A percentile compares a stretch with the other conserved stretches of the same genome.
Evolutionary conservation across 306 rosid genomes (phyloP).

Genomic region (Vigna mungo): DNA sequence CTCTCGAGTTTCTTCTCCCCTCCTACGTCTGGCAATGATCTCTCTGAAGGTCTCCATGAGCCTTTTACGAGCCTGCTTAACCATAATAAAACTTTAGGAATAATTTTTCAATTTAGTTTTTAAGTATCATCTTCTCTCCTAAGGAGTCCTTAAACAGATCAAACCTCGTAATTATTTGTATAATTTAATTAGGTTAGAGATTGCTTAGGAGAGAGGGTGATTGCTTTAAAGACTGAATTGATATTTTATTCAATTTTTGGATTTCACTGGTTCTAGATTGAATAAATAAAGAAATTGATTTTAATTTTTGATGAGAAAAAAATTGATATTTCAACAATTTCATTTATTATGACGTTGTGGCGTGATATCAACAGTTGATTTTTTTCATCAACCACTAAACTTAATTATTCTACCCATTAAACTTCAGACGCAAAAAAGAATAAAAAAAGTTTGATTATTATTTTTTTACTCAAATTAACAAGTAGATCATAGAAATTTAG

Average conservation of each 20-base stretch:
- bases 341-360: neutral
- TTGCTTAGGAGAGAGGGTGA: too few species aligned
- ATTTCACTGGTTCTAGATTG: neutral
- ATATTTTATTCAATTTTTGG: neutral
- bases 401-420: neutral
- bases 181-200: too few species aligned
- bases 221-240: too few species aligned
- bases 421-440: neutral
- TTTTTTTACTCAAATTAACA: too few species aligned
- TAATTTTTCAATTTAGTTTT: too few species aligned
- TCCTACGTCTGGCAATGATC: conserved; percentile 59
- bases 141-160: too few species aligned
- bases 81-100: neutral
- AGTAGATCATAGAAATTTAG: too few species aligned
- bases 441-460: neutral
- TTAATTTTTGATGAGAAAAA: neutral
- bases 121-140: too few species aligned
- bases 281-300: neutral
- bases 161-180: too few species aligned
- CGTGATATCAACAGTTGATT: neutral
- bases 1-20: conserved; percentile 52
- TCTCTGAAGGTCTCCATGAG: conserved; percentile 62
- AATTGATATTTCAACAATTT: neutral
- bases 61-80: conserved; percentile 68
- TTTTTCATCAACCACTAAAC: neutral